Evolutionary conservation across 495 filamentous ascomycete species (phyloP), one percentile per base, ranked within the genome.

Genomic region (Filosporella fistucella): DNA sequence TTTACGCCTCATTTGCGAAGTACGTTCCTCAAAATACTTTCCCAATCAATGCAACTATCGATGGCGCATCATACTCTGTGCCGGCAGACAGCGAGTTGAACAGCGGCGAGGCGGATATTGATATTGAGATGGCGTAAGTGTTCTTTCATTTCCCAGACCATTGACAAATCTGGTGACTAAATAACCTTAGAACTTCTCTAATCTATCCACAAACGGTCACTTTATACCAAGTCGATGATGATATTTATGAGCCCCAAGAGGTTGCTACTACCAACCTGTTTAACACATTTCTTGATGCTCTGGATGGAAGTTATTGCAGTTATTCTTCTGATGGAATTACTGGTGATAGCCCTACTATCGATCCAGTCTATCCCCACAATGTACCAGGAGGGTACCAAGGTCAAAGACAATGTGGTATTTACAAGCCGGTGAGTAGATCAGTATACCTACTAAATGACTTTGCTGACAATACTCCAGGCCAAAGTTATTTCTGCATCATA

Each of bases 401-500:
- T 24, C 41, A 65, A 16, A 65, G 77, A 20, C 76, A 81, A 58
- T 89, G 85, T 63, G 81, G 84, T n/a, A 71, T 71, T 40, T 80
- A 74, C 45, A 67, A 75, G 23, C 42, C 44, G 7, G 46, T 49
- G 26, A 59, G 60, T 10, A 45, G 17, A 25, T n/a, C 39, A 25
- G 3, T 16, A 72, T 45, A 67, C 8, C 8, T 13, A 45, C 30
- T 28, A n/a, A 22, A 24, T 24, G 10, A 24, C 22, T 3, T 21
- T 20, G 16, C 35, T 38, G 35, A 38, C 35, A 8, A 20, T n/a
- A 21, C 23, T 38, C 8, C 17, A 38, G 35, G 76, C 80, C 2
- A 80, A 76, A 32, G 80, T 83, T 6, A 73, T 84, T 41, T 80
- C 76, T 0, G 70, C 76, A 29, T 81, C 77, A 0, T 84, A 82